These are phyloP conservation scores for Trichoderma citrinoviride DNA, from an alignment of 2,329 filamentous ascomycete genomes.

Conservation along the genomic window DNA sequence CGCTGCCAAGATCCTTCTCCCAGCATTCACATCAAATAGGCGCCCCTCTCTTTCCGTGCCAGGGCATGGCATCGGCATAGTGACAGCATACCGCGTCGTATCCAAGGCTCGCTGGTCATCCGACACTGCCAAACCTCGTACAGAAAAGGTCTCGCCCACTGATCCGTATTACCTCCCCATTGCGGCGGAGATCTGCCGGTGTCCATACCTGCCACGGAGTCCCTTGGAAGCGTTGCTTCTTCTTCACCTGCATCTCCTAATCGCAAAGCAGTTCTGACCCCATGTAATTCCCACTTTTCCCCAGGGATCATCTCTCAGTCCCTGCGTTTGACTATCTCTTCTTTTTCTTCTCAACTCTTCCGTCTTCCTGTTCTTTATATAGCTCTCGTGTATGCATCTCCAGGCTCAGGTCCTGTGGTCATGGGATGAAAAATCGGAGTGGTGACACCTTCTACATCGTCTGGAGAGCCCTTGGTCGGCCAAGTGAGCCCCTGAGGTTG, in stretches of 20 bases:
- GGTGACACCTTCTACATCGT: background rate
- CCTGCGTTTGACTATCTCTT: background rate
- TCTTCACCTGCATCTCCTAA: background rate
- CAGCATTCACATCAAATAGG: background rate
- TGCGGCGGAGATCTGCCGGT: conserved; percentile 17
- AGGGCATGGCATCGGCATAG: conserved; percentile 5
- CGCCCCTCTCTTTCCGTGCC: conserved; percentile 1
- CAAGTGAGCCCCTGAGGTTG: background rate
- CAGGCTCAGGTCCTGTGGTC: background rate
- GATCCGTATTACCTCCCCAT: conserved; percentile 15
- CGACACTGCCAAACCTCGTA: conserved; percentile 16
- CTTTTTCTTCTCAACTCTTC: background rate
- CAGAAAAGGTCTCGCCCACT: background rate
- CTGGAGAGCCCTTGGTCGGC: background rate
- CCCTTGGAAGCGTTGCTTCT: conserved; percentile 1
- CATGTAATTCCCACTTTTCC: conserved; percentile 1
- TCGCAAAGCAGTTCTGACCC: background rate
- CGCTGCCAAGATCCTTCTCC: conserved; percentile 4
- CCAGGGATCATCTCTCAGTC: background rate
- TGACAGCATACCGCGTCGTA: conserved; percentile 15
- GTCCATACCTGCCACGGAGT: background rate
- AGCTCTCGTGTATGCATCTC: background rate
- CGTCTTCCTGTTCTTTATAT: background rate
- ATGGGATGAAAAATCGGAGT: background rate
- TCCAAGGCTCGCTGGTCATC: conserved; percentile 16